phyloP scores from a whole-genome alignment of 2,329 filamentous ascomycete genomes.

The Aciculosporium take region DNA sequence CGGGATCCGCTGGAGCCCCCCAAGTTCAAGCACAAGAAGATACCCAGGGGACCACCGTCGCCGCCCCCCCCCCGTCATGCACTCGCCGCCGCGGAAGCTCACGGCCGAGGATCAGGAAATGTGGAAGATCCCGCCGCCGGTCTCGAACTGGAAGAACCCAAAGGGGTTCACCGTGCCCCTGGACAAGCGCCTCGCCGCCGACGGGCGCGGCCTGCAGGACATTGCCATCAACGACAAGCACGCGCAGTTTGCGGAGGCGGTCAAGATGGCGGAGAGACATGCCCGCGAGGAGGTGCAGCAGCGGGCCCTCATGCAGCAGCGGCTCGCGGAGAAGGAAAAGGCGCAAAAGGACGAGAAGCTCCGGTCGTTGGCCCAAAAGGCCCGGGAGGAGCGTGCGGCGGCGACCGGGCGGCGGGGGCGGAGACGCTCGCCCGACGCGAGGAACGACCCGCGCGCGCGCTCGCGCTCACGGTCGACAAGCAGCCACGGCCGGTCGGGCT shows the following conservation, averaged over 20 bases:
- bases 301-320: slow-evolving; percentile 86
- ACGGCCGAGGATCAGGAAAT: slow-evolving; percentile 95
- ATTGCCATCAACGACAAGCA: slow-evolving; percentile 98
- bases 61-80: slow-evolving; percentile 90
- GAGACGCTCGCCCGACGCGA: slow-evolving; percentile 21
- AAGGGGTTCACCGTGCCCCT: slow-evolving; percentile 95
- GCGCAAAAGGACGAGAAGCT: slow-evolving; percentile 85
- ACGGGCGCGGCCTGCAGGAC: slow-evolving; percentile 83
- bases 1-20: slow-evolving; percentile 92
- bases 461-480: slow-evolving; percentile 25
- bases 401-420: slow-evolving; percentile 25
- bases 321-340: slow-evolving; percentile 93
- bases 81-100: slow-evolving; percentile 84
- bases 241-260: slow-evolving; percentile 83
- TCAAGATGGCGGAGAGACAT: slow-evolving; percentile 89
- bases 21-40: slow-evolving; percentile 98
- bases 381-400: slow-evolving; percentile 62
- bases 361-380: slow-evolving; percentile 76
- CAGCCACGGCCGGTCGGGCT: slow-evolving; percentile 40
- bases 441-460: slow-evolving; percentile 24
- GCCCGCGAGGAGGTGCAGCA: slow-evolving; percentile 92
- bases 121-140: slow-evolving; percentile 76
- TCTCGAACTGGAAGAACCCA: slow-evolving; percentile 98
- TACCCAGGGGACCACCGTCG: slow-evolving; percentile 79
- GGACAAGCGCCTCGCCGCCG: slow-evolving; percentile 88